Percentiles rank a stretch among this genome's conserved stretches.
Evolutionary conservation across 2,329 filamentous ascomycete species (phyloP).

Genomic region (Hirsutella rhossiliensis): DNA sequence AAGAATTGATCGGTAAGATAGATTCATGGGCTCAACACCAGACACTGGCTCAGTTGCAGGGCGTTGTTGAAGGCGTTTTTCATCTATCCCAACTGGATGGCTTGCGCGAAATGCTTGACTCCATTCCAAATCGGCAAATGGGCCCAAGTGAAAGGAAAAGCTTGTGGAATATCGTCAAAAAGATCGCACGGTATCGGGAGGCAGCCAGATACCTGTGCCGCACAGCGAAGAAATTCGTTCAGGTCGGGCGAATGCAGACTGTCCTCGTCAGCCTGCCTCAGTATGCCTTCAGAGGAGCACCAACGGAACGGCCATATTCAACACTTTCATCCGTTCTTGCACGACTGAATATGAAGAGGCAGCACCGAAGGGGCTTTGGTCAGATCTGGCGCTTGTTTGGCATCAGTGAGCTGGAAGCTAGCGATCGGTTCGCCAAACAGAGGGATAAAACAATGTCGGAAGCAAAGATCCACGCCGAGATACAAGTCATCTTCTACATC

Average conservation of each 20-base stretch:
- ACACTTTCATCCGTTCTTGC: too few relatives aligned
- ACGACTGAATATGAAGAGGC: too few relatives aligned
- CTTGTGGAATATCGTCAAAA: slow-evolving; percentile 6
- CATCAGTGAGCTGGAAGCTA: too few relatives aligned
- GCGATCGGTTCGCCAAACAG: not conserved
- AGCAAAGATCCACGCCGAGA: slow-evolving; percentile 10
- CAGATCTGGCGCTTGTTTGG: too few relatives aligned
- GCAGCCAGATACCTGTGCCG: slow-evolving; percentile 3
- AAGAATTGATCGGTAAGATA: not conserved
- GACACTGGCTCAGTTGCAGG: not conserved
- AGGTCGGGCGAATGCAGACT: not conserved
- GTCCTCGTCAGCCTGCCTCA: too few relatives aligned
- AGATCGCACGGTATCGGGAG: slow-evolving; percentile 7
- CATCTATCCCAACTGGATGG: not conserved
- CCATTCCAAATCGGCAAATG: slow-evolving; percentile 1
- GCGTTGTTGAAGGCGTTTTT: not conserved
- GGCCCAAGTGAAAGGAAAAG: not conserved
- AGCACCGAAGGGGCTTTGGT: too few relatives aligned
- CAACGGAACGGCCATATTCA: too few relatives aligned
- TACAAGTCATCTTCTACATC: slow-evolving; percentile 10
- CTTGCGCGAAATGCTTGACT: not conserved
- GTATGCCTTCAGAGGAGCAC: too few relatives aligned
- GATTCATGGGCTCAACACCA: not conserved
- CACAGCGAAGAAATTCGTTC: slow-evolving; percentile 4
- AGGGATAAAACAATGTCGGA: not conserved